Evolutionary conservation across 148 eudicot species (phyloP), one percentile per base, ranked within the genome.

Genomic region (Persicaria maculosa): DNA sequence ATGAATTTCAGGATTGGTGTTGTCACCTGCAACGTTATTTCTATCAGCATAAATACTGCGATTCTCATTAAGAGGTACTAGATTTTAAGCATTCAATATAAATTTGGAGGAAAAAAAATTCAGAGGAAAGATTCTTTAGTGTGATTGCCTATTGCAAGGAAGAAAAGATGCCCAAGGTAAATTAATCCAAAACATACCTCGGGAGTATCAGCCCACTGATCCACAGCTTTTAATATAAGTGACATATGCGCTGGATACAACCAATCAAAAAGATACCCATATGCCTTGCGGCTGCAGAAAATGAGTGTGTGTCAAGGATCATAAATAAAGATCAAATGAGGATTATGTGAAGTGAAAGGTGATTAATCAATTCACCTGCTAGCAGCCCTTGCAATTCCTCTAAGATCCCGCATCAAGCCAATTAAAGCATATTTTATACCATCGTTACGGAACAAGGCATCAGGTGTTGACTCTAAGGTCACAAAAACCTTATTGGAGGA

Each of bases 391-490:
- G 88, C 84, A 73, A 94, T 90, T 75, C 98, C 98, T 81, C 93
- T 86, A 12, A 94, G 89, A 83, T 94, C 98, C 79, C 97, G 83
- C 96, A 90, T 90, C 82, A 94, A 75, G 75, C 98, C 98, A 77
- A 86, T 82, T 48, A 94, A 74, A 62, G 93, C 89, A 83, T 80
- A 88, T 81, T 94, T 94, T 50, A 90, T 89, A 64, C 83, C 67
- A 72, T 94, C 97, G 47, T 89, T 83, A 55, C 90, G 89, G 77
- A 91, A 90, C 82, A 90, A 61, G 20, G 83, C 78, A 79, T 90
- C 96, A 45, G 92, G 86, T 17, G 88, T 80, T 50, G 97, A 85
- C 78, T 91, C 93, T 77, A 94, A 85, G 74, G 77, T 91, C 73
- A 87, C 70, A 52, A 90, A 83, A 75, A 87, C 97, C 98, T 94